Evolutionary conservation across 345 rosid species (phyloP), one percentile per base, ranked within the genome.

Genomic region (Rhizophora apiculata): DNA sequence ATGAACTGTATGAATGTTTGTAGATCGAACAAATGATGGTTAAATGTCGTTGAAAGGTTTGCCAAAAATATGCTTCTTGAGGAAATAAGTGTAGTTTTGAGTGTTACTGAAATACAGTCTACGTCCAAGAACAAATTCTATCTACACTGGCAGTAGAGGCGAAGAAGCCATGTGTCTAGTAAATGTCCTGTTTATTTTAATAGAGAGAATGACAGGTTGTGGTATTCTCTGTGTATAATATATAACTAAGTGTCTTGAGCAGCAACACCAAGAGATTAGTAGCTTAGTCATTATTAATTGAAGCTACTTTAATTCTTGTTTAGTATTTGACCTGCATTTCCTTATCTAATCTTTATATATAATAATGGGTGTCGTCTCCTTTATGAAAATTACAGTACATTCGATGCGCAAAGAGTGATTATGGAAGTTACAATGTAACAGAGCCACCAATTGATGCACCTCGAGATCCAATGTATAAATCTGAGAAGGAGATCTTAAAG

Each of bases 371-470:
- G 9, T 6, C 30, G 31, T 65, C 69, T 67, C 26, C 10, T 66
- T 53, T 26, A 18, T 68, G 68, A 39, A 73, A 69, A 74, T 71
- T 70, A 36, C 86, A 93, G 98, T 91, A 86, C 74, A 93, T 93
- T 68, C 92, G 96, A 24, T 93, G 97, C 74, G 92, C 87, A 21
- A 76, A 65, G 86, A 91, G 91, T 73, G 97, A 93, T 63, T 91
- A 85, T 72, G 96, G 94, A 69, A 81, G 91, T 64, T 87, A 91
- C 81, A 87, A 91, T 73, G 89, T 88, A 65, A 88, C 95, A 6
- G 97, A 94, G 73, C 98, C 97, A 24, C 98, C 97, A 15, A 87
- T 94, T 37, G 96, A 88, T 78, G 93, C 95, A 27, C 93, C 89
- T 39, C 81, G 98, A 27, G 98, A 91, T 79, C 98, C 98, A 69